Base-by-base conservation (phyloP, 2,329 filamentous ascomycete species). In the Exophiala calicioides region DNA sequence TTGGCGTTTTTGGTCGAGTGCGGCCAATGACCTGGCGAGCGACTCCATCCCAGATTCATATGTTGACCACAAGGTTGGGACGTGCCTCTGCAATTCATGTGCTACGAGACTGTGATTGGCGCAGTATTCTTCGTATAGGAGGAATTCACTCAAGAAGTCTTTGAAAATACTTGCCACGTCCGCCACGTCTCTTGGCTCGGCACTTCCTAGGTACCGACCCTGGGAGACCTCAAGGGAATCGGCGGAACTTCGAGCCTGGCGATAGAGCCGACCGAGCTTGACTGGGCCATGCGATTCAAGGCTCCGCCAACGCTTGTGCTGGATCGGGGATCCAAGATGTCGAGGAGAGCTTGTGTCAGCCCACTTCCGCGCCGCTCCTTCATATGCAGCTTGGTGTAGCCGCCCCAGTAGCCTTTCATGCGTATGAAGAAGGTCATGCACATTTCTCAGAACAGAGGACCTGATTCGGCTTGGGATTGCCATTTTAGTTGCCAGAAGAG, bases 121-220 rank as follows among this genome's bases (percentile, higher is more conserved):
- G 26, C 88, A 87, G 64, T 95, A 98, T 59, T 95, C 88, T 68
- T 95, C 87, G 63, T 98, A 98, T 38, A 85, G 76, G 62, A 87
- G 86, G 68, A 97, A 93, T 0, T 83, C 82, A 50, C 81, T 79
- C 70, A 94, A 84, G 88, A 95, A 54, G 10, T 67, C 71, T 26
- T 71, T 71, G 59, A 84, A 77, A 3, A 80, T 68, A 30, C 64
- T 68, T 4, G 78, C 77, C 39, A 83, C 73, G 27, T 75, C 70
- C 2, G 74, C 68, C 7, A 76, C 75, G 47, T 79, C 77, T 24
- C 68, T 66, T 10, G 80, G 76, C 43, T 79, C 75, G 20, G 76
- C 77, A 30, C 52, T 42, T 10, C 41, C 48, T 15, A 52, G 16
- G 23, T 50, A 37, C 20, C 46, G 48, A 33, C 47, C 49, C 19